Conservation (phyloP, 2,329 filamentous ascomycete genomes). For the Stromatinia cepivora region DNA sequence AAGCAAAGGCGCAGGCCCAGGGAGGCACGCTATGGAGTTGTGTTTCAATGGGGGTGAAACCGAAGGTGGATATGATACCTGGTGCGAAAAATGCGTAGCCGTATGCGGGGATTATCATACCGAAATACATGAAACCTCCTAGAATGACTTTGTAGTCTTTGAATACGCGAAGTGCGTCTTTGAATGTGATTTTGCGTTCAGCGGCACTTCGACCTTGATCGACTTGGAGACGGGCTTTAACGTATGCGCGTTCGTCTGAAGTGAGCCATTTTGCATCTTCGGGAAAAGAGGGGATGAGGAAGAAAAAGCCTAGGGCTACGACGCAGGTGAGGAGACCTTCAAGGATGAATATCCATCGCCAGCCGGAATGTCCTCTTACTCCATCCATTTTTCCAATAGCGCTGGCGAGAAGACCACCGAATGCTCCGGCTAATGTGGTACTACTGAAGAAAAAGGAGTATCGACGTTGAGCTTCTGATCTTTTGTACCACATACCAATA, state of each 20-base stretch:
- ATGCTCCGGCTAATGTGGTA: constrained; percentile 77
- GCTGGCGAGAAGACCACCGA: constrained; percentile 80
- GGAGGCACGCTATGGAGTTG: constrained; percentile 55
- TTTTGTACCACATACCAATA: constrained; percentile 86
- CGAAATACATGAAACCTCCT: constrained; percentile 79
- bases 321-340: constrained; percentile 67
- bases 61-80: constrained; percentile 66
- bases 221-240: constrained; percentile 64
- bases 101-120: constrained; percentile 75
- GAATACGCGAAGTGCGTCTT: constrained; percentile 63
- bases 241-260: constrained; percentile 66
- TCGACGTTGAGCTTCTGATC: constrained; percentile 83
- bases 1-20: constrained; percentile 73
- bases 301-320: constrained; percentile 63
- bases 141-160: constrained; percentile 74
- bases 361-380: constrained; percentile 65
- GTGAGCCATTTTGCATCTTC: constrained; percentile 72
- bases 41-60: constrained; percentile 56
- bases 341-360: constrained; percentile 83
- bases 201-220: constrained; percentile 69
- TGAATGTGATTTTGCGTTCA: constrained; percentile 59
- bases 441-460: constrained; percentile 93
- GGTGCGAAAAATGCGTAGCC: constrained; percentile 77
- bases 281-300: constrained; percentile 71
- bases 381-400: constrained; percentile 89